phyloP scores from a whole-genome alignment of 305 asterid genomes.

The Petunia hybrid region DNA sequence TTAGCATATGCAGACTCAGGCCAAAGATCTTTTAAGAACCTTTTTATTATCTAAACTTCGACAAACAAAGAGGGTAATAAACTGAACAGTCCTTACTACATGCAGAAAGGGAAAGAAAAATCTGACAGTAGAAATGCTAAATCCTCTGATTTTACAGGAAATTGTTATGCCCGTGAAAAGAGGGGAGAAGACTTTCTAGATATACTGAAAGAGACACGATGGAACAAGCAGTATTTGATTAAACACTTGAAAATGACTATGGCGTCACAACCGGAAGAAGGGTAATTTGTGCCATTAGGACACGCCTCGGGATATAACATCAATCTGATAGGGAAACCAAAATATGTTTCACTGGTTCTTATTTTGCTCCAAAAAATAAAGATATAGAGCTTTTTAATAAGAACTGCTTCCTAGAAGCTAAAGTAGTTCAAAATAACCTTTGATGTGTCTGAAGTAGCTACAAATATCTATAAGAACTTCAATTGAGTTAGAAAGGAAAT shows the following conservation, averaged over 20 bases:
- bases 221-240: not conserved
- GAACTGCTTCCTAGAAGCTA: slow-evolving; percentile 8
- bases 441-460: not conserved
- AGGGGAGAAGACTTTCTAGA: slow-evolving; percentile 15
- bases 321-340: slow-evolving; percentile 25
- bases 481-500: slow-evolving; percentile 3
- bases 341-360: not conserved
- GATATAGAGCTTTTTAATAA: not conserved
- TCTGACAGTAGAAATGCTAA: not conserved
- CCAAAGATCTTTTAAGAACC: not conserved
- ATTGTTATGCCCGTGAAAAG: not conserved
- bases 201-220: not conserved
- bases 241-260: not conserved
- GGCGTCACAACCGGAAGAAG: not conserved
- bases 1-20: not conserved
- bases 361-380: slow-evolving; percentile 2
- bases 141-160: slow-evolving; percentile 1
- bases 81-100: not conserved
- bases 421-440: not conserved
- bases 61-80: not conserved
- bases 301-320: not conserved
- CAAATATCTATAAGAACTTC: not conserved
- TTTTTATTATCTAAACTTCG: not conserved
- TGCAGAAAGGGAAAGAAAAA: slow-evolving; percentile 2
- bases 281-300: not conserved